Percentiles rank a stretch among this genome's conserved stretches.
phyloP scores from a whole-genome alignment of 2,329 filamentous ascomycete species.

The Biscogniauxia mediterranea region DNA sequence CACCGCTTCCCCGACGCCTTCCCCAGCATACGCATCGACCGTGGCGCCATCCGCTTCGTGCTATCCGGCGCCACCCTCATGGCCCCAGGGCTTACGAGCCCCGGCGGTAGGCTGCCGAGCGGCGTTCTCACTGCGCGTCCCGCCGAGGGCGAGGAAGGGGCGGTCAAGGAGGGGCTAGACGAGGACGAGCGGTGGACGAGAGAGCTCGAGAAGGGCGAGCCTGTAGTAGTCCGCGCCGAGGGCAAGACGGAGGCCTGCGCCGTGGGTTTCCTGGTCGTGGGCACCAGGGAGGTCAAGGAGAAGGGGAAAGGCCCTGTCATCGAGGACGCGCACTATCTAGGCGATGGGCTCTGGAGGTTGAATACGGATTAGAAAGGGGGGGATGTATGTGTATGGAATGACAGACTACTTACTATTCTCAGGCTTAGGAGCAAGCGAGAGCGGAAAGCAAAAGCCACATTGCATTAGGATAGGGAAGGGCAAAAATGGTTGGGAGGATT shows the following conservation, averaged over 20 bases:
- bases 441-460: no score
- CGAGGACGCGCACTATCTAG: conserved; percentile 89
- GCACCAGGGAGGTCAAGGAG: conserved; percentile 88
- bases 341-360: conserved; percentile 89
- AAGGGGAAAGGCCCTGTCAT: conserved; percentile 94
- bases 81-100: conserved; percentile 86
- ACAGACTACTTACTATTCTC: not conserved
- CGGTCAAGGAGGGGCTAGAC: conserved; percentile 20
- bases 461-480: no score
- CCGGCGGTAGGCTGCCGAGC: conserved; percentile 76
- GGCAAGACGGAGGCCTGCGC: conserved; percentile 91
- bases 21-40: conserved; percentile 83
- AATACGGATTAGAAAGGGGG: conserved; percentile 40
- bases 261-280: conserved; percentile 78
- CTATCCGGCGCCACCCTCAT: conserved; percentile 91
- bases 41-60: conserved; percentile 95
- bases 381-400: no score
- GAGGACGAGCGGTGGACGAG: conserved; percentile 52
- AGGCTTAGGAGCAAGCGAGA: no score
- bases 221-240: conserved; percentile 88
- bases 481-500: no score
- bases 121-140: conserved; percentile 7
- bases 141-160: conserved; percentile 33
- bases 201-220: conserved; percentile 75
- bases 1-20: conserved; percentile 88